These are phyloP conservation scores for Wickerhamomyces alni DNA, from an alignment of 805 yeast genomes.

Conservation along the genomic window DNA sequence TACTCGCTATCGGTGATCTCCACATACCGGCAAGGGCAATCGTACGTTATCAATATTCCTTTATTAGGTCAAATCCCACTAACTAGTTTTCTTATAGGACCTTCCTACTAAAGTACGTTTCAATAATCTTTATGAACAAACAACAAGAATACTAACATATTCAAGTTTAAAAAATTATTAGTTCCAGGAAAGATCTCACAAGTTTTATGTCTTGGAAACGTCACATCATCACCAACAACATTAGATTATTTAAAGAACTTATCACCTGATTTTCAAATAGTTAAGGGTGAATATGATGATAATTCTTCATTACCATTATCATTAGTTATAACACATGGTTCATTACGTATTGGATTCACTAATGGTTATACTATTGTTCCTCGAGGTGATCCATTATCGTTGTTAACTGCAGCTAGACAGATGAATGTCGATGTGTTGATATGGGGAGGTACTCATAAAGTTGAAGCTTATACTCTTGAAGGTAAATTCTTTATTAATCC, in stretches of 20 bases:
- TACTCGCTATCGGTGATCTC: conserved; percentile 83
- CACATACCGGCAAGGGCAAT: conserved; percentile 84
- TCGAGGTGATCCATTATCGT: conserved; percentile 76
- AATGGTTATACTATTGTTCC: conserved; percentile 85
- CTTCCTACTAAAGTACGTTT: conserved; percentile 35
- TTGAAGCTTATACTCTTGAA: conserved; percentile 89
- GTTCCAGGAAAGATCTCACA: conserved; percentile 83
- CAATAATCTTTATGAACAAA: neutral
- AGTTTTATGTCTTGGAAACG: conserved; percentile 81
- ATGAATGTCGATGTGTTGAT: conserved; percentile 86
- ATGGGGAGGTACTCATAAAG: conserved; percentile 91
- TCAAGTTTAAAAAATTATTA: conserved; percentile 66
- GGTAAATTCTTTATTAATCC: conserved; percentile 95
- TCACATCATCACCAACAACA: conserved; percentile 61
- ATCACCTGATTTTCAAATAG: conserved; percentile 68
- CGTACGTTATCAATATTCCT: conserved; percentile 30
- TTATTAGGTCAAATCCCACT: neutral
- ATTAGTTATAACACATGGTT: conserved; percentile 60
- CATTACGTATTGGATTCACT: conserved; percentile 74
- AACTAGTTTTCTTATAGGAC: conserved; percentile 27
- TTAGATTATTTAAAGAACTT: conserved; percentile 57
- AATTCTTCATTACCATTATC: conserved; percentile 48
- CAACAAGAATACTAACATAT: neutral
- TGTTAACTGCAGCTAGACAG: conserved; percentile 78
- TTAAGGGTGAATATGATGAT: conserved; percentile 78